These are phyloP conservation scores for Suillus occidentalis DNA, from an alignment of 768 basidiomycete genomes.

Conservation along the genomic window DNA sequence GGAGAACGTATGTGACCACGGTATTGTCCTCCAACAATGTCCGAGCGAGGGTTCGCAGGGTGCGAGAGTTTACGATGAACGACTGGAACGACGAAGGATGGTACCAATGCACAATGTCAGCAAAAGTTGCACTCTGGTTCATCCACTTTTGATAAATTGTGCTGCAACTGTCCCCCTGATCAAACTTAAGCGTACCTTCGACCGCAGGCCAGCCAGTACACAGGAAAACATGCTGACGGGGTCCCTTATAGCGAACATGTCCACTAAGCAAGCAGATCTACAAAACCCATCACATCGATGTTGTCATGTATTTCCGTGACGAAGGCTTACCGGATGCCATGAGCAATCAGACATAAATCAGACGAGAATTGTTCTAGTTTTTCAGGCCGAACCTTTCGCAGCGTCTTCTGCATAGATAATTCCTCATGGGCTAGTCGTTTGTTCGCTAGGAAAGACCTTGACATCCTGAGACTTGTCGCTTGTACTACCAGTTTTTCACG, in stretches of 20 bases:
- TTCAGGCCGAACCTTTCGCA: conserved; percentile 11
- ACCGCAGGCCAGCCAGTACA: conserved; percentile 41
- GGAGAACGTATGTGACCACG: conserved; percentile 19
- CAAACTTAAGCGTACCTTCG: conserved; percentile 31
- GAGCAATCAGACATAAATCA: conserved; percentile 44
- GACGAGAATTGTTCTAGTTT: conserved; percentile 34
- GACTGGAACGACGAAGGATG: conserved; percentile 50
- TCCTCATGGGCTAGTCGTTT: conserved; percentile 6
- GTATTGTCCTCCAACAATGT: conserved; percentile 11
- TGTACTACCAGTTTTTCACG: too few relatives aligned
- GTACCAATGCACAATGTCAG: conserved; percentile 43
- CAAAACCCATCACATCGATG: background rate
- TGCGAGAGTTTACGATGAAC: conserved; percentile 49
- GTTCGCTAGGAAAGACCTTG: background rate
- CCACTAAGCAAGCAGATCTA: conserved; percentile 54
- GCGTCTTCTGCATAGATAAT: conserved; percentile 2
- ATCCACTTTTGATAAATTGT: conserved; percentile 1
- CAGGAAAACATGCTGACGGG: conserved; percentile 35
- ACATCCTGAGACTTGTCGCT: background rate
- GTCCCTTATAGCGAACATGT: conserved; percentile 37
- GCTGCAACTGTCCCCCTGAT: background rate
- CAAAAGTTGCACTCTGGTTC: conserved; percentile 34
- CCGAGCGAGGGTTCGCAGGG: conserved; percentile 15
- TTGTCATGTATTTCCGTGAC: background rate
- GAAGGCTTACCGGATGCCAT: conserved; percentile 40